Evolutionary conservation across 768 basidiomycete species (phyloP), one percentile per base, ranked within the genome.

Genomic region (Tulasnella sp.): DNA sequence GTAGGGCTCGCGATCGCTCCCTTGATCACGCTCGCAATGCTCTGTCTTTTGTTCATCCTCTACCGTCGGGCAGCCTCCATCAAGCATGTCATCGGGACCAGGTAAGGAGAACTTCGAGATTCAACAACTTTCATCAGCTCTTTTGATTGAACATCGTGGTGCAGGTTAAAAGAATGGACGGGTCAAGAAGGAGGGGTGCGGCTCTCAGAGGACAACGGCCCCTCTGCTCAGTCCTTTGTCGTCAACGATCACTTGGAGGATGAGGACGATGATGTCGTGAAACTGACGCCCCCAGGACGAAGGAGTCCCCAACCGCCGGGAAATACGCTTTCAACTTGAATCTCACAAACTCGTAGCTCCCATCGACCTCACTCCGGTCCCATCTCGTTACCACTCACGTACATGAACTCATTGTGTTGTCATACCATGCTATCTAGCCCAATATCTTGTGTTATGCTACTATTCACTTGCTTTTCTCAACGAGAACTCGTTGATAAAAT

Each of bases 1-100:
- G 34, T 41, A 21, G 53, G 53, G 53, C 31, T 54, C 21, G 19
- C 24, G 17, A 22, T 54, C 31, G 42, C 42, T 30, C 53, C 53
- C 11, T 25, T 54, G 41, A 17, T 54, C 9, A 34, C 53, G 1
- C 17, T 54, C 17, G 53, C 53, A 12, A 34, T 30, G 25, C 21
- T 54, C 2, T 54, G 53, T 15, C 24, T 54, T 12, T 34, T 54
- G 10, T 54, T 54, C 53, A 54, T 54, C 41, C 42, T 54, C n/a
- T 54, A 54, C 53, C 53, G 53, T 3, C 53, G 53, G n/a, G 53
- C 53, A 22, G 53, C 53, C n/a, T 43, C 53, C 24, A 43, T 54
- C 53, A 54, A 38, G 25, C 27, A 54, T 27, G 34, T 54, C 53
- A 41, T 54, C 1, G 53, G 31, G 34, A 54, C 31, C 21, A 29